Base-by-base conservation (phyloP, 768 basidiomycete genomes). In the Termitomyces heimii region DNA sequence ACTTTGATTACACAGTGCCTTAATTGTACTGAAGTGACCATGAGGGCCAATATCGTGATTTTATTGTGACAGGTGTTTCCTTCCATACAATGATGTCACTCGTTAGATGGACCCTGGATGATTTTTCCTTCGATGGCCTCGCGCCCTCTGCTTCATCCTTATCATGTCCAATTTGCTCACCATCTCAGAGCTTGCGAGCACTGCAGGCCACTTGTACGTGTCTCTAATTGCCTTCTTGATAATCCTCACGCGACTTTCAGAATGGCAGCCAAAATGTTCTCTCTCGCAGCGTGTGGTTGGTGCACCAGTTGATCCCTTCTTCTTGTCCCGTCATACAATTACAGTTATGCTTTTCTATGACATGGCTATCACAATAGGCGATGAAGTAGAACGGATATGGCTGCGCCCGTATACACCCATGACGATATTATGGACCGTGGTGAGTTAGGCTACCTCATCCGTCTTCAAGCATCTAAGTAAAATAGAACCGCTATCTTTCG, bases 371-470 rank as follows among this genome's bases (percentile, higher is more conserved):
- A 75, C 74, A 3, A 66, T 73, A 37, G 70, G 65, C 7, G 67
- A 73, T 18, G 74, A 75, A 50, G 65, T 75, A 13, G 71, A 73
- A 55, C 60, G 62, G n/a, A 67, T 75, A 31, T 75, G 72, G 73
- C 58, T 60, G 51, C 61, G 64, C 54, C 66, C 62, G 48, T 69
- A 67, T 44, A 65, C 69, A 0, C 58, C 61, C 5, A 62, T 74
- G 28, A 71, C 72, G 1, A 29, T 66, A 3, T 60, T 74, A 24
- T 74, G 67, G 65, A 61, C 66, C 56, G 28, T 73, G 63, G 71
- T 70, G 51, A 34, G 67, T 62, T 40, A 22, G 20, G 8, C 0
- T 45, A 7, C 13, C 12, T 29, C 28, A n/a, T 42, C 40, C 3
- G 20, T 43, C 13, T 12, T 24, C 22, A 43, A 4, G 9, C 22